Conservation (phyloP, 768 basidiomycete species). For the Panaeolus cyanescens region DNA sequence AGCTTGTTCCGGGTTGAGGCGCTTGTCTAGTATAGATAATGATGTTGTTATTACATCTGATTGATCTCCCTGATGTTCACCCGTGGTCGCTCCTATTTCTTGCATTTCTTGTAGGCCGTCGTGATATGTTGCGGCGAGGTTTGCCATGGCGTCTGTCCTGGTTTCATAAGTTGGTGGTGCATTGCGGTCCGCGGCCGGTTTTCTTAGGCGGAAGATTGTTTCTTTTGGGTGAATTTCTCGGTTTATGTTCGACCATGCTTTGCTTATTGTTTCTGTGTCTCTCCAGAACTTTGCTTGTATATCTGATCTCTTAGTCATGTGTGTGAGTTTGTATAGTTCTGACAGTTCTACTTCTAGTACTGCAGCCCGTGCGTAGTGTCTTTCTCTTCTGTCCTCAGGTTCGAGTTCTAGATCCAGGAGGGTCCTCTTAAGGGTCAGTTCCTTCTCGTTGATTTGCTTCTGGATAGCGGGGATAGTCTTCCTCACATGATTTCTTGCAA, state of each 20-base stretch:
- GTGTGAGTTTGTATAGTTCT: background rate
- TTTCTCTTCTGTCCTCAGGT: background rate
- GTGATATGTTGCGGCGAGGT: constrained; percentile 28
- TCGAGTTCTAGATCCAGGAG: background rate
- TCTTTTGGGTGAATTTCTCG: constrained; percentile 7
- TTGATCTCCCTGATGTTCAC: background rate
- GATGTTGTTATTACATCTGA: background rate
- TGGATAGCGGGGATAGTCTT: background rate
- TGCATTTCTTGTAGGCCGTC: constrained; percentile 24
- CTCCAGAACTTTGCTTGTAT: background rate
- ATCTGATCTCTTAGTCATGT: background rate
- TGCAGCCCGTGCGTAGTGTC: background rate
- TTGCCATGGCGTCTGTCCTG: constrained; percentile 27
- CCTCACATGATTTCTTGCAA: background rate
- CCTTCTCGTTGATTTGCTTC: background rate
- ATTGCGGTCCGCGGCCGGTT: background rate
- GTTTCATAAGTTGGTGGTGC: constrained; percentile 13
- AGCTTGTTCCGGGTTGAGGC: background rate
- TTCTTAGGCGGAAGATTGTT: constrained; percentile 3
- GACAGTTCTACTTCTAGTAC: background rate
- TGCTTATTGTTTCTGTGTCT: constrained; percentile 9
- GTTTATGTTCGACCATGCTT: constrained; percentile 5
- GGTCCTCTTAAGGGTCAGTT: background rate
- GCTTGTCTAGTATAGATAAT: background rate
- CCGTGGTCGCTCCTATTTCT: constrained; percentile 3